Evolutionary conservation across 352 stramenopile species (phyloP), one percentile per base, ranked within the genome.

Genomic region (Labyrinthula sp.): DNA sequence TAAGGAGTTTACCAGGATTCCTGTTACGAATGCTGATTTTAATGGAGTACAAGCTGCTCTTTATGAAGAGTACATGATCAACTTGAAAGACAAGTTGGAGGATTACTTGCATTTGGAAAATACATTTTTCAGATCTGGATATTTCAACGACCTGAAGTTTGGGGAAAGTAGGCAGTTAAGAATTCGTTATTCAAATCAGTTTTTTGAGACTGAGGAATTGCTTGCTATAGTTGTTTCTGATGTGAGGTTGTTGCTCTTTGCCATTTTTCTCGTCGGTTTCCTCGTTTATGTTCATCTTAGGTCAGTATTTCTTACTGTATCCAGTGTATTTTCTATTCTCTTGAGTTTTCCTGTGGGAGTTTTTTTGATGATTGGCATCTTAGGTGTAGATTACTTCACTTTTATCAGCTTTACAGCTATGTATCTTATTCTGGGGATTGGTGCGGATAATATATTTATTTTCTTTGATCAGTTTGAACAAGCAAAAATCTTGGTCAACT

Each of bases 391-490:
- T 15, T 74, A 69, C 43, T 72, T 72, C 47, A 39, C 48, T 10
- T 58, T 48, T 1, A 38, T 72, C 1, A 68, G 72, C 54, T 30
- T 58, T 10, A 29, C 72, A 4, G 54, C 43, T 14, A 35, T 74
- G 8, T 74, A 72, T 46, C 57, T 74, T 39, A 62, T 72, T 8
- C 57, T 66, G 10, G 64, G 62, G 5, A 69, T 74, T 36, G 64
- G 62, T 5, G 64, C 60, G 8, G 60, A 69, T 41, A 60, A 68
- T 47, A 57, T 72, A 45, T 69, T 74, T 35, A 62, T 72, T 23
- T 69, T 69, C 34, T 59, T 68, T 30, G 62, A 71, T 48, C 47
- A 62, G 0, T 73, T 62, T 38, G 60, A 64, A 40, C 48, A 60
- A 17, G 33, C 35, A 18, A 21, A 57, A 40, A 9, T 15, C n/a